A percentile compares a stretch with the other conserved stretches of the same genome.
phyloP scores from a whole-genome alignment of 2,329 filamentous ascomycete species.

The Diplodia mutila region DNA sequence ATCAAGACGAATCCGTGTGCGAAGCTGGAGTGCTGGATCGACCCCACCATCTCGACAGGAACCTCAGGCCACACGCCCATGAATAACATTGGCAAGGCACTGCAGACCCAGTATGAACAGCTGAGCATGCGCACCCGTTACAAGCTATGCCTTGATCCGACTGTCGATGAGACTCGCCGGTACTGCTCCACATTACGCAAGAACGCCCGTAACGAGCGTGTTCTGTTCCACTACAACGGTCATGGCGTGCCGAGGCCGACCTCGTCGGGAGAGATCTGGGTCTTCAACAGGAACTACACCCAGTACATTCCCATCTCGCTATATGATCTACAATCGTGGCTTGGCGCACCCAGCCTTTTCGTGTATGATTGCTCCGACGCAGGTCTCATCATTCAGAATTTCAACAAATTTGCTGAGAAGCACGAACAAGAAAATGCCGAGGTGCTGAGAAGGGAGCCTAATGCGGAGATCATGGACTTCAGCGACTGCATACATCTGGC shows the following conservation, averaged over 20 bases:
- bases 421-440: slow-evolving; percentile 89
- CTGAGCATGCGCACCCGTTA: slow-evolving; percentile 94
- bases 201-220: slow-evolving; percentile 93
- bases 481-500: slow-evolving; percentile 90
- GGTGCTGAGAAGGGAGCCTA: slow-evolving; percentile 73
- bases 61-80: slow-evolving; percentile 75
- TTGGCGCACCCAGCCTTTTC: slow-evolving; percentile 92
- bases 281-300: slow-evolving; percentile 98
- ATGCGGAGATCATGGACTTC: slow-evolving; percentile 65
- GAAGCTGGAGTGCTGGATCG: slow-evolving; percentile 95
- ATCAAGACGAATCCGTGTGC: slow-evolving; percentile 93
- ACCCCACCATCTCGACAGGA: slow-evolving; percentile 78
- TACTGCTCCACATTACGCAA: slow-evolving; percentile 88
- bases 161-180: slow-evolving; percentile 95
- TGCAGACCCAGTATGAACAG: slow-evolving; percentile 97
- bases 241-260: slow-evolving; percentile 97
- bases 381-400: slow-evolving; percentile 93
- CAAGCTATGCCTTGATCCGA: slow-evolving; percentile 95
- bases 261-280: slow-evolving; percentile 96
- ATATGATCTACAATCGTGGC: slow-evolving; percentile 93
- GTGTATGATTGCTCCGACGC: slow-evolving; percentile 98
- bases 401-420: slow-evolving; percentile 91
- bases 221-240: slow-evolving; percentile 98
- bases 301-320: slow-evolving; percentile 97
- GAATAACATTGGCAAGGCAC: slow-evolving; percentile 90